Conservation (phyloP, 2,329 filamentous ascomycete species). For the Hawksworthiomyces lignivorus region DNA sequence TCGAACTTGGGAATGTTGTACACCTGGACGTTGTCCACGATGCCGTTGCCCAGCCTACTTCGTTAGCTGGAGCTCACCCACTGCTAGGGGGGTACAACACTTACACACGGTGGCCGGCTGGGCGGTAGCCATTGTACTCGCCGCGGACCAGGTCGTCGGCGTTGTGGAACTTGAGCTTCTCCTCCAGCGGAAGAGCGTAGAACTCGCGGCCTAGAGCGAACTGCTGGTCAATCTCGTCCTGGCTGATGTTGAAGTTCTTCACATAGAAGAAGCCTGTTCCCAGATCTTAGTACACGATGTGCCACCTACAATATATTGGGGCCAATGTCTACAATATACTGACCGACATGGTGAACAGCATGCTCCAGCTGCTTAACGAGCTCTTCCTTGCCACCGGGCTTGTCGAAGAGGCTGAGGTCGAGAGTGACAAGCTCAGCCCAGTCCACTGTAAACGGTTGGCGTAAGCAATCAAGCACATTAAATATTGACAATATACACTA, state of each 20-base stretch:
- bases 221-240: slow-evolving; percentile 47
- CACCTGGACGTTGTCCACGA: slow-evolving; percentile 49
- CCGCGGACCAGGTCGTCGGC: slow-evolving; percentile 32
- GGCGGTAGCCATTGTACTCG: slow-evolving; percentile 46
- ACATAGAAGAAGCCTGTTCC: slow-evolving; percentile 46
- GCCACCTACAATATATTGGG: no score
- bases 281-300: no score
- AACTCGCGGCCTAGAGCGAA: slow-evolving; percentile 49
- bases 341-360: slow-evolving; percentile 34
- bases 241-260: slow-evolving; percentile 47
- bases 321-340: background rate
- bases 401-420: slow-evolving; percentile 24
- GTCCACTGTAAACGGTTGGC: no score
- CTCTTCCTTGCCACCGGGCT: slow-evolving; percentile 24
- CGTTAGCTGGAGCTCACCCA: no score
- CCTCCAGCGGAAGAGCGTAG: slow-evolving; percentile 37
- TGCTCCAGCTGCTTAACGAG: slow-evolving; percentile 29
- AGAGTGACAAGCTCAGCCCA: slow-evolving; percentile 20
- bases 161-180: slow-evolving; percentile 42
- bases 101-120: slow-evolving; percentile 26
- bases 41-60: slow-evolving; percentile 22
- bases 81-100: no score
- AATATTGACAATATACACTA: no score
- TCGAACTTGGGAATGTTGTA: slow-evolving; percentile 55
- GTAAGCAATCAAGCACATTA: no score